Percentiles rank a stretch among this genome's conserved stretches.
These are phyloP conservation scores for Solanum megistacrolobum DNA, from an alignment of 257 asterid genomes.

Conservation along the genomic window DNA sequence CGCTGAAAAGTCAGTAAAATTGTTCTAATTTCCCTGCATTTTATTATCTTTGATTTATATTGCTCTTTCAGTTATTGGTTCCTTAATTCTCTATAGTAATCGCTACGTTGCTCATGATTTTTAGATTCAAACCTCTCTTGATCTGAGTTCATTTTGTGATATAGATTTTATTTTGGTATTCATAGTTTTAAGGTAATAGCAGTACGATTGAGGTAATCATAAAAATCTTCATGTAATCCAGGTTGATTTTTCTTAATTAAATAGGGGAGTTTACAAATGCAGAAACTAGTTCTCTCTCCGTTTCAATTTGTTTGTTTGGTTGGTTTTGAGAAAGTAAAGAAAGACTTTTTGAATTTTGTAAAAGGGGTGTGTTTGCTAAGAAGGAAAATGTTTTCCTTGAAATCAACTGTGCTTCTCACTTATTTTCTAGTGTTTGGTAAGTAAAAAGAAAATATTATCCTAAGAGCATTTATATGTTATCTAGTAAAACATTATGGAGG, in stretches of 20 bases:
- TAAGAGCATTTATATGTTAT: background rate
- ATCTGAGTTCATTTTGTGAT: background rate
- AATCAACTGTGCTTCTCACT: background rate
- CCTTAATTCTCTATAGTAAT: background rate
- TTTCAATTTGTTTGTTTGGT: background rate
- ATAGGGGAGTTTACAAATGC: background rate
- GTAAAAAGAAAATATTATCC: background rate
- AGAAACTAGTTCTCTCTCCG: background rate
- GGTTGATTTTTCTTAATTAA: background rate
- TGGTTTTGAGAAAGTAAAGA: background rate
- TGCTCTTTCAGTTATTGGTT: background rate
- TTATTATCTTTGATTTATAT: background rate
- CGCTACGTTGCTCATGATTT: background rate
- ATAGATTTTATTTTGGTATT: background rate
- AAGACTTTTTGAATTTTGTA: background rate
- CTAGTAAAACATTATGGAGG: background rate
- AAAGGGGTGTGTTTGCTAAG: background rate
- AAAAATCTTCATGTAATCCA: background rate
- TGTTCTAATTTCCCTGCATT: background rate
- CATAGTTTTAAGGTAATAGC: background rate
- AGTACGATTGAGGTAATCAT: background rate
- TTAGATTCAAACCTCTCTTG: background rate
- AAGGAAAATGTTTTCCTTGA: background rate
- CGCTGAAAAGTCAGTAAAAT: constrained; percentile 34
- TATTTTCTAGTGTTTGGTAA: background rate